Base-by-base conservation (phyloP, 176 grass and related monocot species). In the Pontederia crassipes region DNA sequence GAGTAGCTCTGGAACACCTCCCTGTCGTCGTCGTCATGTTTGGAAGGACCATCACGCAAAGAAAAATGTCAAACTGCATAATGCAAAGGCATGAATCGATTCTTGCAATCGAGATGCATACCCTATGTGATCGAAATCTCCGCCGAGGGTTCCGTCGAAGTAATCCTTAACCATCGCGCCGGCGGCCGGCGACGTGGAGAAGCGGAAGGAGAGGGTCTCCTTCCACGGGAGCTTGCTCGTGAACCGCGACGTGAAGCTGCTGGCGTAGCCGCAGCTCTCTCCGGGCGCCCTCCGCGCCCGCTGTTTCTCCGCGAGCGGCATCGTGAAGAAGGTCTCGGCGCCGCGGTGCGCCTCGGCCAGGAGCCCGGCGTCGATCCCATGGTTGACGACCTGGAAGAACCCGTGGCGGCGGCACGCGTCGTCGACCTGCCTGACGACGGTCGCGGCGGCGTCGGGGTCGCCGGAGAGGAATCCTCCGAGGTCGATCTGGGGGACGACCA, bases 321-420 rank as follows among this genome's bases (percentile, higher is more conserved):
- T 85, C 45, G 59, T 64, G 75, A 99, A 99, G 94, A 99, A 99
- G 65, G 35, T 57, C 56, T 93, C 82, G 9, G 82, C 45, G 78
- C 85, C 88, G 5, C 77, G 72, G 77, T 99, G 94, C 0, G 85
- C 88, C 46, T 75, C 88, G 0, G 59, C 66, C 16, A 93, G 16
- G 0, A 99, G 82, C 46, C 14, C 65, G 1, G 54, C 57, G 56
- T 85, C 74, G 78, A 99, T 86, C 45, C 85, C 94, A 63, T 93
- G 94, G 82, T 89, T 93, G 0, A 86, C 79, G 0, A 99, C 85
- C 61, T 93, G 94, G 72, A 99, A 99, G 82, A 99, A 99, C 11
- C 94, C 94, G 68, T 99, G 88, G 1, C 7, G 57, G 61, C 53
- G 8, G 79, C 94, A 99, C 6, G 88, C 94, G 1, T 48, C 63